Evolutionary conservation across 768 basidiomycete genomes (phyloP).

Genomic region (Boletus barrowsii): DNA sequence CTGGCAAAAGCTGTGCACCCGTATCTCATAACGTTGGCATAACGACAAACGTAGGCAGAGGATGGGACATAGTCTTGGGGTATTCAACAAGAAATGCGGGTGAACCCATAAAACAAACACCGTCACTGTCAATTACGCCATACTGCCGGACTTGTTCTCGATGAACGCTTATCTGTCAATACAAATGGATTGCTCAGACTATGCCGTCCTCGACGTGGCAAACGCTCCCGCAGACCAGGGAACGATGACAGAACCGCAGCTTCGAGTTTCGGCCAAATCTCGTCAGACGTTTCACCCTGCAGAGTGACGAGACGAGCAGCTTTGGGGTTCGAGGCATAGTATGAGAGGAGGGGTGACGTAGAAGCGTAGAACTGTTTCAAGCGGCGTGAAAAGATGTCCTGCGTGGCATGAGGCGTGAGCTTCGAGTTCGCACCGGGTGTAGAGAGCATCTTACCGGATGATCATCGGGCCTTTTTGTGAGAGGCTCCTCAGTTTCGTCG

Average conservation of each 20-base stretch:
- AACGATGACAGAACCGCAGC: slow-evolving; percentile 53
- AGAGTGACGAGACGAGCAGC: slow-evolving; percentile 54
- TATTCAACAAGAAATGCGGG: slow-evolving; percentile 2
- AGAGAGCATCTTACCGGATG: slow-evolving; percentile 64
- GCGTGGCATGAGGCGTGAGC: slow-evolving; percentile 6
- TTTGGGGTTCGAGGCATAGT: slow-evolving; percentile 49
- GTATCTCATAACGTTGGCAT: neutral
- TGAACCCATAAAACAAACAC: neutral
- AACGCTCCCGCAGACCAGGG: slow-evolving; percentile 55
- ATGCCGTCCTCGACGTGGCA: slow-evolving; percentile 44
- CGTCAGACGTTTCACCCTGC: slow-evolving; percentile 74
- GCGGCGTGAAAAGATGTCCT: slow-evolving; percentile 80
- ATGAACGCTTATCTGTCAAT: slow-evolving; percentile 17
- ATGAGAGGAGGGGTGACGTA: slow-evolving; percentile 76
- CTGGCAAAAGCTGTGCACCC: slow-evolving; percentile 10
- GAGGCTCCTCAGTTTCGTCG: slow-evolving; percentile 82
- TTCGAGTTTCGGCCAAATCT: slow-evolving; percentile 88
- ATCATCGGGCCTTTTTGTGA: slow-evolving; percentile 88
- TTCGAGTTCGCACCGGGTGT: slow-evolving; percentile 1
- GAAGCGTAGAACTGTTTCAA: slow-evolving; percentile 73
- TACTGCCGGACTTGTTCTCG: slow-evolving; percentile 13
- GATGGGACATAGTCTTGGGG: neutral
- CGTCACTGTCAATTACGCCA: slow-evolving; percentile 14
- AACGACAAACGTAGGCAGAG: no score
- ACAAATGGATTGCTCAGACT: slow-evolving; percentile 56